Evolutionary conservation across 2,329 filamentous ascomycete species (phyloP).

Genomic region (Talaromyces sp.): DNA sequence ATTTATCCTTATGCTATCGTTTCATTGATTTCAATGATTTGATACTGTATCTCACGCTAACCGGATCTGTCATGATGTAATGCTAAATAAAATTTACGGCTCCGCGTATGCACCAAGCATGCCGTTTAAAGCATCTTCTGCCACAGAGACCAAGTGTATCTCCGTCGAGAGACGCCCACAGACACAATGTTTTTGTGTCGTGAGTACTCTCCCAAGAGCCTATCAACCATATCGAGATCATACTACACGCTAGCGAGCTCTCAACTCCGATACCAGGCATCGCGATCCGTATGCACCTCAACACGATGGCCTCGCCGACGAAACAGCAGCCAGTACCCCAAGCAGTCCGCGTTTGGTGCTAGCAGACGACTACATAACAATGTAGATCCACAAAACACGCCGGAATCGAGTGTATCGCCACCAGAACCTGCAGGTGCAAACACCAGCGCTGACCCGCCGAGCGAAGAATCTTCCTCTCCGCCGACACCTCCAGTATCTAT

Average conservation of each 20-base stretch:
- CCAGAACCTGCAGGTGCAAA: neutral
- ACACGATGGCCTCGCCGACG: neutral
- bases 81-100: conserved; percentile 7
- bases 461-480: neutral
- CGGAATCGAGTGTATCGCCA: neutral
- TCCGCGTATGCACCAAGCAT: conserved; percentile 1
- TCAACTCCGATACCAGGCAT: neutral
- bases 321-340: neutral
- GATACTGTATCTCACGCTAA: neutral
- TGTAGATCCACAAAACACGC: neutral
- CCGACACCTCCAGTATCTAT: conserved; percentile 12
- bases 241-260: neutral
- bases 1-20: neutral
- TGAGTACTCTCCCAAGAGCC: neutral
- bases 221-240: conserved; percentile 2
- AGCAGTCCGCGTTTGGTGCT: neutral
- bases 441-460: neutral
- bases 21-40: neutral
- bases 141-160: neutral
- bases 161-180: neutral
- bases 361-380: neutral
- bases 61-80: conserved; percentile 1
- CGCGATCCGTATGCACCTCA: neutral
- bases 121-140: neutral
- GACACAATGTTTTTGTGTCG: neutral